Evolutionary conservation across 192 early-diverging fungal genomes (phyloP).

Genomic region (Coemansia sp.): DNA sequence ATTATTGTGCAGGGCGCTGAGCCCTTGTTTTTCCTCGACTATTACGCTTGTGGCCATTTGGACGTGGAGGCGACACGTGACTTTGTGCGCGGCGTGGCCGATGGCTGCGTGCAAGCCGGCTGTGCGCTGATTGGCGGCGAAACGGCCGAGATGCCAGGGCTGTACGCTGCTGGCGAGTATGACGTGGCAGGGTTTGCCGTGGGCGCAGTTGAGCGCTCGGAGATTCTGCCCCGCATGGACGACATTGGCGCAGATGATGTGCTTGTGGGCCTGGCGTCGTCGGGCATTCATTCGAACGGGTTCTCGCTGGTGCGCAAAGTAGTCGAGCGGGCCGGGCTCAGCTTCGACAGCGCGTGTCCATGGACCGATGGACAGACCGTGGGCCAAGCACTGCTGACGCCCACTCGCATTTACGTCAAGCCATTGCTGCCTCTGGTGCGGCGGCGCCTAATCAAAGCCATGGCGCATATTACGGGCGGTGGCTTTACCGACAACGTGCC

Average conservation of each 20-base stretch:
- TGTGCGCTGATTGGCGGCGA: constrained; percentile 98
- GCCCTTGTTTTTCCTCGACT: constrained; percentile 98
- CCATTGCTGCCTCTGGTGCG: constrained; percentile 82
- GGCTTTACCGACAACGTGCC: constrained; percentile 99
- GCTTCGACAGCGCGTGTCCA: constrained; percentile 78
- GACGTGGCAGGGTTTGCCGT: constrained; percentile 98
- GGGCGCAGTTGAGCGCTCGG: constrained; percentile 88
- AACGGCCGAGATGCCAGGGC: constrained; percentile 99
- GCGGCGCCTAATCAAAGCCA: constrained; percentile 77
- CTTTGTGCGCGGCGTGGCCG: constrained; percentile 90
- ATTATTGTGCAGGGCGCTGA: constrained; percentile 98
- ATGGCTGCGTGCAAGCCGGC: constrained; percentile 86
- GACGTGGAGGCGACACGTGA: constrained; percentile 88
- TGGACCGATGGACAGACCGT: constrained; percentile 59
- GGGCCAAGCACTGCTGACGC: constrained; percentile 84
- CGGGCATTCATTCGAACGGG: constrained; percentile 98
- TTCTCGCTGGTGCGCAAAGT: constrained; percentile 96
- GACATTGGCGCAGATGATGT: constrained; percentile 78
- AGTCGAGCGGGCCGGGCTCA: constrained; percentile 71
- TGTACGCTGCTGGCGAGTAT: constrained; percentile 83
- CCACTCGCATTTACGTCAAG: constrained; percentile 96
- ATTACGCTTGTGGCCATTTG: constrained; percentile 93
- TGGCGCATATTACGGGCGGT: constrained; percentile 98
- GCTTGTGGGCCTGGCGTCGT: constrained; percentile 89
- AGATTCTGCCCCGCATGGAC: constrained; percentile 82